phyloP scores from a whole-genome alignment of 169 alveolate genomes.

The Cryptosporidium tyzzeri region DNA sequence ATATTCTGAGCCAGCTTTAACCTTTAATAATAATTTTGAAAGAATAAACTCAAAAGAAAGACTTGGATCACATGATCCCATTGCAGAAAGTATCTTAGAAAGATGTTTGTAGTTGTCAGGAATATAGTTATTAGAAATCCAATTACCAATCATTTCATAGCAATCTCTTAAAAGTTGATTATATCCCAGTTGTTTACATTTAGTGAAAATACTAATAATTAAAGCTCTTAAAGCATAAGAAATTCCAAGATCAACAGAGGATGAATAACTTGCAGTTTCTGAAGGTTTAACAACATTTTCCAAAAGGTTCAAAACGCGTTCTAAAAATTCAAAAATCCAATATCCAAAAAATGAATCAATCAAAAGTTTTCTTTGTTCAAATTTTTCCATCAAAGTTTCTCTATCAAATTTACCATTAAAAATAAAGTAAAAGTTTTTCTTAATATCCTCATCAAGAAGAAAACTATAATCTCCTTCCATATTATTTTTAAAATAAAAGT shows the following conservation, averaged over 20 bases:
- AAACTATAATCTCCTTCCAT: neutral
- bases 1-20: neutral
- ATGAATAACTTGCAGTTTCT: slow-evolving; percentile 40
- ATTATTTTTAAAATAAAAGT: slow-evolving; percentile 9
- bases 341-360: slow-evolving; percentile 34
- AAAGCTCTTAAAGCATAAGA: slow-evolving; percentile 52
- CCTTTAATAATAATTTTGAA: slow-evolving; percentile 16
- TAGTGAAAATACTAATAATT: slow-evolving; percentile 4
- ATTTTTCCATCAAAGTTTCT: slow-evolving; percentile 11
- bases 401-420: neutral
- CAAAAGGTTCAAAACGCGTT: slow-evolving; percentile 25
- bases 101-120: slow-evolving; percentile 70
- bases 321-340: slow-evolving; percentile 40
- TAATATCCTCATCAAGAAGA: neutral
- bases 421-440: slow-evolving; percentile 17
- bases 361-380: slow-evolving; percentile 12
- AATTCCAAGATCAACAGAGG: slow-evolving; percentile 66
- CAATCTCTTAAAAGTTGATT: slow-evolving; percentile 38
- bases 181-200: slow-evolving; percentile 46
- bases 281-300: slow-evolving; percentile 64
- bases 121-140: slow-evolving; percentile 31
- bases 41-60: slow-evolving; percentile 24
- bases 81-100: slow-evolving; percentile 53
- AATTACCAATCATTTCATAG: slow-evolving; percentile 21
- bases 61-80: slow-evolving; percentile 44